These are phyloP conservation scores for Plenodomus lindquistii DNA, from an alignment of 2,329 filamentous ascomycete genomes.

Conservation along the genomic window DNA sequence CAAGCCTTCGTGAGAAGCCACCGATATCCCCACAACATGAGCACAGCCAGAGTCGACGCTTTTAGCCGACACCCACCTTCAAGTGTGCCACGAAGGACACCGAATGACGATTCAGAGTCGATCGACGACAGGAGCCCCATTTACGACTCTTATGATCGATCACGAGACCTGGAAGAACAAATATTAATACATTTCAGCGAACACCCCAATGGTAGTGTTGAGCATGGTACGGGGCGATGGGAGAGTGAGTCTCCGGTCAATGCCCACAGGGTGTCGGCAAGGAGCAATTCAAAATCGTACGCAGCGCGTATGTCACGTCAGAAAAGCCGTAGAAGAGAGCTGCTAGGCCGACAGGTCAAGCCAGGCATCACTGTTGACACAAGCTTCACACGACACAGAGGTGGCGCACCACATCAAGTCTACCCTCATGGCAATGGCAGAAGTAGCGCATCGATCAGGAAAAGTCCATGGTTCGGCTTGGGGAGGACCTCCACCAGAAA, in stretches of 20 bases:
- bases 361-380: slow-evolving; percentile 72
- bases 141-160: slow-evolving; percentile 7
- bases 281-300: slow-evolving; percentile 39
- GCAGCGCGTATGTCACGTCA: slow-evolving; percentile 43
- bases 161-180: slow-evolving; percentile 23
- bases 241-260: slow-evolving; percentile 32
- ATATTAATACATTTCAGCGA: slow-evolving; percentile 32
- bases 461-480: slow-evolving; percentile 37
- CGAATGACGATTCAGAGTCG: slow-evolving; percentile 3
- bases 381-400: slow-evolving; percentile 60
- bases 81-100: slow-evolving; percentile 14
- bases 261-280: slow-evolving; percentile 31
- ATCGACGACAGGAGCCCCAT: slow-evolving; percentile 1
- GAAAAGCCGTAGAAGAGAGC: slow-evolving; percentile 65
- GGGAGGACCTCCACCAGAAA: slow-evolving; percentile 31
- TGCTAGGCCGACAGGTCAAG: slow-evolving; percentile 60
- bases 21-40: slow-evolving; percentile 19
- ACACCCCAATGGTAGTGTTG: not conserved
- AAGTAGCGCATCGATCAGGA: slow-evolving; percentile 24
- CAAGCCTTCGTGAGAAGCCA: slow-evolving; percentile 4
- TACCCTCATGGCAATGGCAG: slow-evolving; percentile 41
- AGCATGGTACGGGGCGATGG: slow-evolving; percentile 7
- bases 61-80: slow-evolving; percentile 20
- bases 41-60: slow-evolving; percentile 10
- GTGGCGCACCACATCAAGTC: slow-evolving; percentile 52